phyloP scores from a whole-genome alignment of 495 filamentous ascomycete species.

The Sporormia fimetaria region DNA sequence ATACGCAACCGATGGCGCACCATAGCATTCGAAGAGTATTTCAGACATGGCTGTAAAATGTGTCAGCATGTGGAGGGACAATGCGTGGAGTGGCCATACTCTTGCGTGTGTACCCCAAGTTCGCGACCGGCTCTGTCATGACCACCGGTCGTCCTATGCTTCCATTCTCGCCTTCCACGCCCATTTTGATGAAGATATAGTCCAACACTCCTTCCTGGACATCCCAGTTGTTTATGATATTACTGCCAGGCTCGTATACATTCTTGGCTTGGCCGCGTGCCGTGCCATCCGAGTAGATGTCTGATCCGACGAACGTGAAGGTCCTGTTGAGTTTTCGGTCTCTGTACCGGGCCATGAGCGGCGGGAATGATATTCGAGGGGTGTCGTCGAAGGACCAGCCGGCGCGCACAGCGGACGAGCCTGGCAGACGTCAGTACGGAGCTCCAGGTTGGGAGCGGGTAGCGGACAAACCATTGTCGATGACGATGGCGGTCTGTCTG shows the following conservation, averaged over 20 bases:
- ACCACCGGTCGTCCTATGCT: slow-evolving; percentile 75
- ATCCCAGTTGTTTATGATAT: slow-evolving; percentile 94
- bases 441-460: not conserved
- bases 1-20: slow-evolving; percentile 73
- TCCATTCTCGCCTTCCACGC: slow-evolving; percentile 62
- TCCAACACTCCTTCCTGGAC: slow-evolving; percentile 88
- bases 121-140: slow-evolving; percentile 93
- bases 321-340: slow-evolving; percentile 84
- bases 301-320: slow-evolving; percentile 79
- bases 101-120: slow-evolving; percentile 71
- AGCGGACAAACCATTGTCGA: slow-evolving; percentile 73
- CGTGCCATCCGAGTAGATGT: slow-evolving; percentile 88
- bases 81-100: slow-evolving; percentile 42
- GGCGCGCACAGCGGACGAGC: slow-evolving; percentile 76
- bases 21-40: slow-evolving; percentile 90
- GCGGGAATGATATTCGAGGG: slow-evolving; percentile 69
- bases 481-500: slow-evolving; percentile 68
- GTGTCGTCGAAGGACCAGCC: slow-evolving; percentile 84
- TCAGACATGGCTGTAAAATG: slow-evolving; percentile 73
- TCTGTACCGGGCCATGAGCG: slow-evolving; percentile 84
- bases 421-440: slow-evolving; percentile 35
- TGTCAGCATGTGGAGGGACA: not conserved
- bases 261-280: slow-evolving; percentile 80
- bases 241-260: slow-evolving; percentile 80
- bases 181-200: slow-evolving; percentile 84